Evolutionary conservation across 306 rosid genomes (phyloP).

Genomic region (Mimosa bimucronata): DNA sequence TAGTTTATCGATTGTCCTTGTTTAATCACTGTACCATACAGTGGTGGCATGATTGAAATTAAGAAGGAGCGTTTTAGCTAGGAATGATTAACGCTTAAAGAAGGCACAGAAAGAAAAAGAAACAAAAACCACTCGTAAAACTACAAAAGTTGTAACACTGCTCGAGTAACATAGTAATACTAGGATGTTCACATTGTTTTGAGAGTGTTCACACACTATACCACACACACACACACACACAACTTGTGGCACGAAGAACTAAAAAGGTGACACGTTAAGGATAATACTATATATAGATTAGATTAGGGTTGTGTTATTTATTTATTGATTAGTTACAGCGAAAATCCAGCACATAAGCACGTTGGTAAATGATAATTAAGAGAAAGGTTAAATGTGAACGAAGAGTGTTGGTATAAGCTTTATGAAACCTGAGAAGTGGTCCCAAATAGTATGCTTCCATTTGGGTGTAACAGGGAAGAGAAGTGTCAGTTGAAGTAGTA

Average conservation of each 20-base stretch:
- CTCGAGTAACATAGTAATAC: slow-evolving; percentile 13
- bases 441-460: slow-evolving; percentile 69
- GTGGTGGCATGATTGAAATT: slow-evolving; percentile 27
- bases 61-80: background rate
- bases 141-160: background rate
- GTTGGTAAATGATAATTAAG: slow-evolving; percentile 43
- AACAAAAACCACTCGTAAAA: background rate
- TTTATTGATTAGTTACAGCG: slow-evolving; percentile 11
- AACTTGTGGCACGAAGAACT: slow-evolving; percentile 42
- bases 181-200: slow-evolving; percentile 28
- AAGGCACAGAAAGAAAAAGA: background rate
- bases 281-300: background rate
- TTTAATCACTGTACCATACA: slow-evolving; percentile 27
- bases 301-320: background rate
- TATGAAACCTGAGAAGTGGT: slow-evolving; percentile 69
- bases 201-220: slow-evolving; percentile 33
- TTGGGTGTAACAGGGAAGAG: slow-evolving; percentile 64
- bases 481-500: slow-evolving; percentile 60
- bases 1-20: background rate
- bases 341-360: slow-evolving; percentile 43
- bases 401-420: slow-evolving; percentile 55
- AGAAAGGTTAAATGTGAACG: slow-evolving; percentile 35
- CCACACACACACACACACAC: background rate
- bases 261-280: slow-evolving; percentile 5
- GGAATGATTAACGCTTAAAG: background rate